phyloP scores from a whole-genome alignment of 2,329 filamentous ascomycete species.

The Penicillium oxalicum region DNA sequence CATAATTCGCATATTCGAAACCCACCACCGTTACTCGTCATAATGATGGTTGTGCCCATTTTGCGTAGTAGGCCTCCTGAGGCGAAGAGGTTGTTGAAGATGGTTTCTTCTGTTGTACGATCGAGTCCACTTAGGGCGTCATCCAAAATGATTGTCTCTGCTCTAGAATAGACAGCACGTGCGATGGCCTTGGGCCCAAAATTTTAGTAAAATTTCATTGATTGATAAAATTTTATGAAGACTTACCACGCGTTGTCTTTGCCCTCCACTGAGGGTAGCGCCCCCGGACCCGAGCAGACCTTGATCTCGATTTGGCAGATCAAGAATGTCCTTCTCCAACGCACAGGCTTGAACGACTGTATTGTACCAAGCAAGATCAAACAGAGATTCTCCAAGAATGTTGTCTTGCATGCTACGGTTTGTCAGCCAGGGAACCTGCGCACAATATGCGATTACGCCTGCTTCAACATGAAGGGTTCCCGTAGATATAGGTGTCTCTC shows the following conservation, averaged over 20 bases:
- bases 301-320: slow-evolving; percentile 65
- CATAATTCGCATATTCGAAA: neutral
- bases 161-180: slow-evolving; percentile 14
- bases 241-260: slow-evolving; percentile 44
- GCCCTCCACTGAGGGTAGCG: slow-evolving; percentile 72
- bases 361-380: slow-evolving; percentile 58
- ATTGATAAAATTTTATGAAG: neutral
- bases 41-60: slow-evolving; percentile 8
- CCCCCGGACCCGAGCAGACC: slow-evolving; percentile 76
- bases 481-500: slow-evolving; percentile 62
- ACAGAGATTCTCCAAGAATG: slow-evolving; percentile 54
- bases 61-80: slow-evolving; percentile 6
- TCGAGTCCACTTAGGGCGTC: slow-evolving; percentile 14
- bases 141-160: slow-evolving; percentile 12
- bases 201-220: neutral
- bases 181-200: slow-evolving; percentile 12
- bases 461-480: neutral
- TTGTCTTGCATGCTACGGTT: slow-evolving; percentile 73
- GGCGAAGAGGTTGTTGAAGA: slow-evolving; percentile 6
- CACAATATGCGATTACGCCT: slow-evolving; percentile 18
- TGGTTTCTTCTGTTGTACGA: slow-evolving; percentile 1
- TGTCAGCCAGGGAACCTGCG: slow-evolving; percentile 74
- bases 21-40: slow-evolving; percentile 9
- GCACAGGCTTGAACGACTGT: slow-evolving; percentile 60
- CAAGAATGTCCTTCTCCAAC: slow-evolving; percentile 64